Evolutionary conservation across 2,329 filamentous ascomycete species (phyloP).

Genomic region (Fusarium newnesense): DNA sequence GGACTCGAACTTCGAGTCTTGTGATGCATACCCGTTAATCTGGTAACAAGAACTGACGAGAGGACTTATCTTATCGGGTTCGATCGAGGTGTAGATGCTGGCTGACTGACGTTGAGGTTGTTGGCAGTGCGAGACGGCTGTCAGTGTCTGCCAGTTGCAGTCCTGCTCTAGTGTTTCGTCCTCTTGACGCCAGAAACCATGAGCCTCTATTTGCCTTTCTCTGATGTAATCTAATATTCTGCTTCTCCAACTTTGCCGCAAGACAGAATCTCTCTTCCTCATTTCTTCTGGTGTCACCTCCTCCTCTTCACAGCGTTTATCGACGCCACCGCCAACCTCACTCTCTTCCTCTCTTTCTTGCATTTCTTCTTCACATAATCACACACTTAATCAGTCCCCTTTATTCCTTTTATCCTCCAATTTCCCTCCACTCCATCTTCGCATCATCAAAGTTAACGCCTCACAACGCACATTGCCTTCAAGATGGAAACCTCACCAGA

Average conservation of each 20-base stretch:
- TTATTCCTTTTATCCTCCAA: background rate
- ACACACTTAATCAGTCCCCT: background rate
- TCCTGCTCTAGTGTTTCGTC: background rate
- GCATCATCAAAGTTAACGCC: background rate
- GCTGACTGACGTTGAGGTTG: background rate
- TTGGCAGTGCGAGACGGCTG: constrained; percentile 10
- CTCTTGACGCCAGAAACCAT: background rate
- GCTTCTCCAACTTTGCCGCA: constrained; percentile 4
- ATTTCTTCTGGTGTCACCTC: constrained; percentile 33
- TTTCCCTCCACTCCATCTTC: background rate
- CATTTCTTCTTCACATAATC: background rate
- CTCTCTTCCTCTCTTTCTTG: constrained; percentile 2
- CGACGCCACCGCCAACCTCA: constrained; percentile 24
- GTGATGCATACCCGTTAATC: constrained; percentile 15
- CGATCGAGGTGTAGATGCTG: background rate
- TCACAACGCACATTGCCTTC: background rate
- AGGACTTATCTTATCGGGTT: background rate
- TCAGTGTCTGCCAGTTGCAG: constrained; percentile 10
- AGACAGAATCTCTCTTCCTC: background rate
- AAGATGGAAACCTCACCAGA: constrained; percentile 27
- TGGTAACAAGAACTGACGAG: constrained; percentile 2
- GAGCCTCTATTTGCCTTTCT: background rate
- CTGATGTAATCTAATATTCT: background rate
- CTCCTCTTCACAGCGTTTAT: constrained; percentile 4
- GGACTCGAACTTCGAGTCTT: constrained; percentile 37